Conservation (phyloP, 1,284 basidiomycete genomes). For the Ceratobasidium sp. region DNA sequence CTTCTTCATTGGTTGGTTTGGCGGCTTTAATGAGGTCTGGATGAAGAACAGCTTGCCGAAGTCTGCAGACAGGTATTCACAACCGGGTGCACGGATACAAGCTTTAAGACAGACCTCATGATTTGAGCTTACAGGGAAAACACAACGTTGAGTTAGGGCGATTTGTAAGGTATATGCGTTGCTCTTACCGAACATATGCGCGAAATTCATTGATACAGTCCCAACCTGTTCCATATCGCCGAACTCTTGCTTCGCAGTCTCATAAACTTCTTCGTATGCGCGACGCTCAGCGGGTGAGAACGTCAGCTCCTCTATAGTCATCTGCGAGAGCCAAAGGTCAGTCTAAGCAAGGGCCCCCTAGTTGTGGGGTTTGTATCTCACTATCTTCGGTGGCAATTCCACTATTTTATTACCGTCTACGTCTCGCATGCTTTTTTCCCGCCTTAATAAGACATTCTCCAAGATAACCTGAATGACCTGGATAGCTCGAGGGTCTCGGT, state of each 20-base stretch:
- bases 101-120: constrained; percentile 74
- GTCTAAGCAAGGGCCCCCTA: constrained; percentile 9
- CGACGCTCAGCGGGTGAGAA: constrained; percentile 83
- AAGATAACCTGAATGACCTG: constrained; percentile 94
- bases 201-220: constrained; percentile 86
- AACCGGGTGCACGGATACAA: background rate
- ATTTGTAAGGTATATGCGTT: background rate
- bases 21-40: constrained; percentile 75
- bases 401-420: constrained; percentile 91
- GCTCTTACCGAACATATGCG: constrained; percentile 74
- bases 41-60: constrained; percentile 90
- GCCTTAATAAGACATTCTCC: constrained; percentile 88
- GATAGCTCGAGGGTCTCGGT: constrained; percentile 89
- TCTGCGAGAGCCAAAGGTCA: constrained; percentile 58
- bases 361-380: constrained; percentile 54
- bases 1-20: constrained; percentile 54
- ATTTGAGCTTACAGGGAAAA: constrained; percentile 73
- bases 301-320: constrained; percentile 76
- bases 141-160: background rate
- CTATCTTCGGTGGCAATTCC: constrained; percentile 88
- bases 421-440: constrained; percentile 96
- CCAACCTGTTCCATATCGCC: constrained; percentile 83
- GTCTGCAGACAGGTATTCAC: constrained; percentile 60
- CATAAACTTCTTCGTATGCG: constrained; percentile 85
- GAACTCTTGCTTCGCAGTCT: constrained; percentile 77